Percentiles rank a stretch among this genome's conserved stretches.
Evolutionary conservation across 768 basidiomycete species (phyloP).

Genomic region (Austroboletus eburneus): DNA sequence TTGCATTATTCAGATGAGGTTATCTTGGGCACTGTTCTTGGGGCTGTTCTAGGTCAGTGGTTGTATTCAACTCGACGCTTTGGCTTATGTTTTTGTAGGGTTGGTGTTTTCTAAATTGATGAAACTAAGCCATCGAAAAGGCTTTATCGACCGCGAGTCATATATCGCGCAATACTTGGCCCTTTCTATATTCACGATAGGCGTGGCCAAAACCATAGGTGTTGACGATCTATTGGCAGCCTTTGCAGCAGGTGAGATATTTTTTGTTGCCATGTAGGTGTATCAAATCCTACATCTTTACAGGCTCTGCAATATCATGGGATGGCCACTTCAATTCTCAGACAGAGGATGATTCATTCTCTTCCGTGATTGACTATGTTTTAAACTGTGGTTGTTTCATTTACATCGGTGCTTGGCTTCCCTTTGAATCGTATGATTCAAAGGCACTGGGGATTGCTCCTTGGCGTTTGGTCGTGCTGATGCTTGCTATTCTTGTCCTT

Average conservation of each 20-base stretch:
- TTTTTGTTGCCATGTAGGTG: no score
- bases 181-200: constrained; percentile 68
- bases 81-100: constrained; percentile 37
- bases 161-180: constrained; percentile 84
- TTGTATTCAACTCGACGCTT: neutral
- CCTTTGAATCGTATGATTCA: constrained; percentile 54
- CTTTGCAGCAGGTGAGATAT: constrained; percentile 66
- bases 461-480: constrained; percentile 67
- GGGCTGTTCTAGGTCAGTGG: constrained; percentile 49
- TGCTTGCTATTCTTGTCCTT: constrained; percentile 63
- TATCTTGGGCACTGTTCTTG: constrained; percentile 68
- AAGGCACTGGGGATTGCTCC: constrained; percentile 59
- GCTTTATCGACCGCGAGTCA: constrained; percentile 75
- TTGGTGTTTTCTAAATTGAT: constrained; percentile 67
- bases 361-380: constrained; percentile 86
- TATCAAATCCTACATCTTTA: no score
- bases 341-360: constrained; percentile 82
- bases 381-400: constrained; percentile 79
- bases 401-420: constrained; percentile 86
- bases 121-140: constrained; percentile 58
- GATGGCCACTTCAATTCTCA: constrained; percentile 79
- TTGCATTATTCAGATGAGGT: constrained; percentile 60
- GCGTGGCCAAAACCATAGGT: constrained; percentile 73
- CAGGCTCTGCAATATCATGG: constrained; percentile 91
- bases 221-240: constrained; percentile 87